A percentile compares a stretch with the other conserved stretches of the same genome.
Evolutionary conservation across 2,329 filamentous ascomycete genomes (phyloP).

Genomic region (Sclerotinia glacialis): DNA sequence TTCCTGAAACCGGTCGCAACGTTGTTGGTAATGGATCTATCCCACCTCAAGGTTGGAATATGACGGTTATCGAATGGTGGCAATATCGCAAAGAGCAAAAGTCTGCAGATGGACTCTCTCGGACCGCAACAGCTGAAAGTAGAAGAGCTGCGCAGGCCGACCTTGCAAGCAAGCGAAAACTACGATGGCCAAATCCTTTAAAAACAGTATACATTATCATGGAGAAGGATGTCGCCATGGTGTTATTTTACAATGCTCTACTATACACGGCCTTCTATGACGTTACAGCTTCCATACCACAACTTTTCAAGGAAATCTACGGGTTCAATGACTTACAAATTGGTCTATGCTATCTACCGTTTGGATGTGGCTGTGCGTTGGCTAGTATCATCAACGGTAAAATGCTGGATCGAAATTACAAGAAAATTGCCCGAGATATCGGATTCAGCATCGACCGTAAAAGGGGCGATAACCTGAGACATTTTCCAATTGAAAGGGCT

Average conservation of each 20-base stretch:
- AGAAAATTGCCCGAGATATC: constrained; percentile 59
- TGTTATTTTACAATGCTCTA: constrained; percentile 52
- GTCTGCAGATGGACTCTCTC: constrained; percentile 31
- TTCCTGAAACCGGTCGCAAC: constrained; percentile 40
- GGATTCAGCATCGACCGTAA: constrained; percentile 60
- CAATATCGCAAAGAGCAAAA: constrained; percentile 32
- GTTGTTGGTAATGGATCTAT: constrained; percentile 47
- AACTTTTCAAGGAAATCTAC: constrained; percentile 42
- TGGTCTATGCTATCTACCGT: constrained; percentile 42
- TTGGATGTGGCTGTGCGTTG: constrained; percentile 50
- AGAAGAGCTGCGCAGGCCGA: constrained; percentile 39
- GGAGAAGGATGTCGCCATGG: constrained; percentile 56
- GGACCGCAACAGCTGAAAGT: constrained; percentile 39
- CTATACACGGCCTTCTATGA: constrained; percentile 58
- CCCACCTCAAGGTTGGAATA: constrained; percentile 56
- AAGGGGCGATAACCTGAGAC: constrained; percentile 43
- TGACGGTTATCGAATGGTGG: constrained; percentile 51
- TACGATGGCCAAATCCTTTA: constrained; percentile 56
- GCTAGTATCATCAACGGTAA: constrained; percentile 55
- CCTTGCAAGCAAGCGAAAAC: constrained; percentile 43
- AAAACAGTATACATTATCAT: constrained; percentile 53
- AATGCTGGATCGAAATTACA: constrained; percentile 65
- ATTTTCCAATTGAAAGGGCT: constrained; percentile 41
- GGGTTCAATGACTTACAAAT: constrained; percentile 39
- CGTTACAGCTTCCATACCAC: constrained; percentile 50